A percentile compares a stretch with the other conserved stretches of the same genome.
phyloP scores from a whole-genome alignment of 495 filamentous ascomycete species.

The Darksidea phi region DNA sequence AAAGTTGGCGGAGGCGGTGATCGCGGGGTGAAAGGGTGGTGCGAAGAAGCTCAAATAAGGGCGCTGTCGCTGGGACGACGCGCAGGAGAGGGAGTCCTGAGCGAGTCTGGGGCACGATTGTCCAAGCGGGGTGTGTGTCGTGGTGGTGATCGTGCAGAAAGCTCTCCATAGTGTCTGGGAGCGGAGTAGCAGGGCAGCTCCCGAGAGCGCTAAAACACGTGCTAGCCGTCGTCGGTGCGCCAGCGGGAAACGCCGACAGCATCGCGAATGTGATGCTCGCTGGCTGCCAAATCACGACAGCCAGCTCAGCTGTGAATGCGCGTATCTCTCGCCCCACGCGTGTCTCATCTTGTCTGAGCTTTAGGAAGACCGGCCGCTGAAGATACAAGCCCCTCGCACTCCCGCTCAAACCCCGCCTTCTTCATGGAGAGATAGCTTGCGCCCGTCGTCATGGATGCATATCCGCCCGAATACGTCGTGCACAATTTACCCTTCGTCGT shows the following conservation, averaged over 20 bases:
- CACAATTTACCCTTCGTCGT: conserved; percentile 80
- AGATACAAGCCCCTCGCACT: background rate
- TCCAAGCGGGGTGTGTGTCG: conserved; percentile 19
- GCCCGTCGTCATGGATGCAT: conserved; percentile 70
- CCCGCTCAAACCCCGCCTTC: background rate
- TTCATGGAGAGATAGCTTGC: conserved; percentile 31
- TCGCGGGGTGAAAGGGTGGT: background rate
- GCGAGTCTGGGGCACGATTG: background rate
- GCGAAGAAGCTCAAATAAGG: background rate
- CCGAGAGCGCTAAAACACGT: no score
- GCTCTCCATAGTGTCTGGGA: conserved; percentile 1
- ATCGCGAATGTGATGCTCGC: background rate
- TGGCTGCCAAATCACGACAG: background rate
- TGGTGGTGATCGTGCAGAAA: conserved; percentile 9
- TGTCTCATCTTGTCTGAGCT: background rate
- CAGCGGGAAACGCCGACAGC: background rate
- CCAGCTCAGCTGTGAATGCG: background rate
- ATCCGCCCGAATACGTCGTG: conserved; percentile 73
- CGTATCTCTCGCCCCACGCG: background rate
- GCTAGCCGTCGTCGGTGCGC: background rate
- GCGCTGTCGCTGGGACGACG: background rate
- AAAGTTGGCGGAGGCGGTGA: conserved; percentile 14
- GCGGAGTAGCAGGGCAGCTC: conserved; percentile 7
- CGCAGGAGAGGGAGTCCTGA: background rate
- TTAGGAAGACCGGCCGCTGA: background rate